These are phyloP conservation scores for Alternaria rosae DNA, from an alignment of 2,329 filamentous ascomycete species.

Conservation along the genomic window DNA sequence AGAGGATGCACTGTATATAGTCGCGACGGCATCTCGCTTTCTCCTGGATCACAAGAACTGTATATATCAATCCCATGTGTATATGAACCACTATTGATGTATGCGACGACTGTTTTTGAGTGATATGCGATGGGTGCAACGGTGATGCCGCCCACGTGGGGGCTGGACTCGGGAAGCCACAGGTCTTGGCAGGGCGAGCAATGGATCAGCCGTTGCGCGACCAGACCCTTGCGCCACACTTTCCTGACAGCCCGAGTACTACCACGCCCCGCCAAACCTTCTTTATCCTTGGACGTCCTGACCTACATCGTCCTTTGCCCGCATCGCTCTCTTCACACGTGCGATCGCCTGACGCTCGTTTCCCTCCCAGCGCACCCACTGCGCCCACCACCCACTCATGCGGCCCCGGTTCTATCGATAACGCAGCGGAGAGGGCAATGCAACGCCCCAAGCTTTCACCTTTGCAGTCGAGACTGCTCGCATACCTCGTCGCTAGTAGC, in stretches of 20 bases:
- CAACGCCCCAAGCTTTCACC: slow-evolving; percentile 66
- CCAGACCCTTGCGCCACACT: not conserved
- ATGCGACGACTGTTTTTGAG: fast-evolving
- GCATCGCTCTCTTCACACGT: not conserved
- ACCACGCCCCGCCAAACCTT: slow-evolving; percentile 3
- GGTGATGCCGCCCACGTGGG: not conserved
- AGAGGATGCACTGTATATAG: slow-evolving; percentile 2
- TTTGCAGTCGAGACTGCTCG: slow-evolving; percentile 75
- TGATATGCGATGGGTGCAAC: not conserved
- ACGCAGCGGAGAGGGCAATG: slow-evolving; percentile 43
- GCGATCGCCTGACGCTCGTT: not conserved
- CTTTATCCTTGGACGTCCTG: not conserved
- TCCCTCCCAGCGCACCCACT: slow-evolving; percentile 19
- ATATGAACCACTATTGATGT: not conserved
- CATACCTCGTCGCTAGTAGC: slow-evolving; percentile 68
- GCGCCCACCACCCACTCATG: slow-evolving; percentile 27
- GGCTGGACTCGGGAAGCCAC: not conserved
- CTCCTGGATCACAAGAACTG: not conserved
- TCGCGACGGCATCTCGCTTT: not conserved
- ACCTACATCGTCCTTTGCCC: not conserved
- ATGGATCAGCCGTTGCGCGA: not conserved
- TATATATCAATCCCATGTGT: not conserved
- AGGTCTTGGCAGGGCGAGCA: not conserved
- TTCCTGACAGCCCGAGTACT: slow-evolving; percentile 1
- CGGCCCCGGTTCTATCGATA: slow-evolving; percentile 26